phyloP scores from a whole-genome alignment of 305 asterid species.

The Fraxinus greggii region DNA sequence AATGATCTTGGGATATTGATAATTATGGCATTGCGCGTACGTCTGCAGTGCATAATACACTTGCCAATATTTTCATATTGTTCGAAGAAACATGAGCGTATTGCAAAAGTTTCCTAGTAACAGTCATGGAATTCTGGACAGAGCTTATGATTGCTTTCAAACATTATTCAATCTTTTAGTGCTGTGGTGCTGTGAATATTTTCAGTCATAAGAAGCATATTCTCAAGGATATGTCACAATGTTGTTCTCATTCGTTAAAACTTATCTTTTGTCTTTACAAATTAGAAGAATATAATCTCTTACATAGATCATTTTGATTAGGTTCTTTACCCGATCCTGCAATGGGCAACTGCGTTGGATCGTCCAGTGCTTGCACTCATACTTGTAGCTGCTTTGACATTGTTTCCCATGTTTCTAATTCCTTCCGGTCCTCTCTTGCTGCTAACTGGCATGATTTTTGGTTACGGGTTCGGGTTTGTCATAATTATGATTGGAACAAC shows the following conservation, averaged over 20 bases:
- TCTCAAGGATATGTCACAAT: background rate
- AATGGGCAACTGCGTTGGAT: slow-evolving; percentile 72
- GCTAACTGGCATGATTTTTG: slow-evolving; percentile 90
- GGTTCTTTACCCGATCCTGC: slow-evolving; percentile 63
- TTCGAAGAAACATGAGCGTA: background rate
- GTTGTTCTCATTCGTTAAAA: background rate
- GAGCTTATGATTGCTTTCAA: background rate
- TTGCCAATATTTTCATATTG: background rate
- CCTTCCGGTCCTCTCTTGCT: slow-evolving; percentile 90
- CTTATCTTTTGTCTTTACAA: background rate
- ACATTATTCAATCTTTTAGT: background rate
- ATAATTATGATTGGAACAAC: slow-evolving; percentile 67
- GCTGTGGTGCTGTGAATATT: background rate
- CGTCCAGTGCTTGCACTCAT: slow-evolving; percentile 63
- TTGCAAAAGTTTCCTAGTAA: background rate
- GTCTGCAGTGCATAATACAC: background rate
- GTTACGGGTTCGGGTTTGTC: slow-evolving; percentile 74
- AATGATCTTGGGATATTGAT: background rate
- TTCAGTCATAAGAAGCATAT: background rate
- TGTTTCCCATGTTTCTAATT: slow-evolving; percentile 66
- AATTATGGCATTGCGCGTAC: background rate
- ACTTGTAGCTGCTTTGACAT: slow-evolving; percentile 60
- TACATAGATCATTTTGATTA: slow-evolving; percentile 17
- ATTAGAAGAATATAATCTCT: background rate
- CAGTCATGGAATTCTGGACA: background rate